Conservation (phyloP, 2,329 filamentous ascomycete genomes). For the Diplocarpon mali region DNA sequence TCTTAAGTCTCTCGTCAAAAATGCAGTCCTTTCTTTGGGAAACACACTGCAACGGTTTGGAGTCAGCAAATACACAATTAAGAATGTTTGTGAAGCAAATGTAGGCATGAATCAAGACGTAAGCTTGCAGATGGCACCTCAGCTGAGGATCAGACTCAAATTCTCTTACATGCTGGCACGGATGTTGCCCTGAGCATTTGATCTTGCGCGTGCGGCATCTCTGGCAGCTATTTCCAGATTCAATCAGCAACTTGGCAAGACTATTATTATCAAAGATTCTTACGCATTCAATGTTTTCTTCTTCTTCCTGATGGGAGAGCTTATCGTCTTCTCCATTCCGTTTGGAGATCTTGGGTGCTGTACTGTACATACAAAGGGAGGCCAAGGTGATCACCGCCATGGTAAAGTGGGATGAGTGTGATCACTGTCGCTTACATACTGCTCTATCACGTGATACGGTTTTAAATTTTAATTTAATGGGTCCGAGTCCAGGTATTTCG, state of each 20-base stretch:
- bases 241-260: not conserved
- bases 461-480: no score
- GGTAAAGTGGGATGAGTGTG: not conserved
- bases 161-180: not conserved
- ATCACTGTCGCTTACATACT: no score
- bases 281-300: slow-evolving; percentile 4
- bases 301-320: slow-evolving; percentile 1
- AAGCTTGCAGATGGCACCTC: no score
- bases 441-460: no score
- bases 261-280: not conserved
- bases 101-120: no score
- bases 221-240: not conserved
- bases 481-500: no score
- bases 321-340: not conserved
- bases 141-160: no score
- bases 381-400: not conserved
- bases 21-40: not conserved
- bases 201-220: slow-evolving; percentile 2
- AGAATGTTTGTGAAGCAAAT: no score
- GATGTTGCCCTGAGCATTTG: not conserved
- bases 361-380: not conserved
- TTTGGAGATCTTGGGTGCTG: not conserved
- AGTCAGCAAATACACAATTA: no score
- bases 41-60: not conserved
- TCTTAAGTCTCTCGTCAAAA: slow-evolving; percentile 2